Evolutionary conservation across 192 early-diverging fungal species (phyloP).

Genomic region (Coemansia brasiliensis): DNA sequence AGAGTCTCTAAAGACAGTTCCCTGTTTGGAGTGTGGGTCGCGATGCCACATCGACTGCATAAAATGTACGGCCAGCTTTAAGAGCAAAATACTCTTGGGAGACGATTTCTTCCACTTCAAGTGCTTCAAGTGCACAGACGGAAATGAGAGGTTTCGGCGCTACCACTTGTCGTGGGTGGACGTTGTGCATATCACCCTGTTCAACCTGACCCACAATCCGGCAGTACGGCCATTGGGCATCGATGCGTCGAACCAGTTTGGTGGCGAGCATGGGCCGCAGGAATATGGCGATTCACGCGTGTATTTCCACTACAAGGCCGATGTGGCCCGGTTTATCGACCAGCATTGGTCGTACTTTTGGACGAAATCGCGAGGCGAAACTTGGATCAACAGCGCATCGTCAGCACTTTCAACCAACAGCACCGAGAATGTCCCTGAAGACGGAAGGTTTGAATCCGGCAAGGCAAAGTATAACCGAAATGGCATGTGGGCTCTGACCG

Average conservation of each 20-base stretch:
- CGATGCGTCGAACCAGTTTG: slow-evolving; percentile 44
- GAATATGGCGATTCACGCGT: slow-evolving; percentile 52
- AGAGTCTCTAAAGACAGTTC: slow-evolving; percentile 55
- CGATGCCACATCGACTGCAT: slow-evolving; percentile 63
- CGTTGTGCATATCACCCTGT: slow-evolving; percentile 67
- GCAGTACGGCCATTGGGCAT: slow-evolving; percentile 22
- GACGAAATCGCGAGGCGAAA: slow-evolving; percentile 60
- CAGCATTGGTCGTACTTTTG: slow-evolving; percentile 68
- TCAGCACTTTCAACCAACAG: slow-evolving; percentile 60
- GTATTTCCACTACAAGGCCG: slow-evolving; percentile 61
- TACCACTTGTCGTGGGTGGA: slow-evolving; percentile 64
- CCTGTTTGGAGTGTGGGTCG: slow-evolving; percentile 51
- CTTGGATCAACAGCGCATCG: slow-evolving; percentile 66
- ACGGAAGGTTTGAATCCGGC: slow-evolving; percentile 58
- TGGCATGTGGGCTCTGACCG: slow-evolving; percentile 58
- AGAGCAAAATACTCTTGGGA: slow-evolving; percentile 60
- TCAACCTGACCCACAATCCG: slow-evolving; percentile 60
- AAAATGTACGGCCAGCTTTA: slow-evolving; percentile 55
- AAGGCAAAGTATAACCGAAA: slow-evolving; percentile 59
- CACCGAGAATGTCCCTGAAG: slow-evolving; percentile 56
- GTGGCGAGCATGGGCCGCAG: slow-evolving; percentile 54
- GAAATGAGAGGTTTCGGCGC: slow-evolving; percentile 60
- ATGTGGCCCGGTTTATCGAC: slow-evolving; percentile 67
- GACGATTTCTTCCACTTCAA: slow-evolving; percentile 70
- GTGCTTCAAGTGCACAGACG: slow-evolving; percentile 59